Evolutionary conservation across 2,329 filamentous ascomycete genomes (phyloP), one percentile per base, ranked within the genome.

Genomic region (Neospermospora avenae): DNA sequence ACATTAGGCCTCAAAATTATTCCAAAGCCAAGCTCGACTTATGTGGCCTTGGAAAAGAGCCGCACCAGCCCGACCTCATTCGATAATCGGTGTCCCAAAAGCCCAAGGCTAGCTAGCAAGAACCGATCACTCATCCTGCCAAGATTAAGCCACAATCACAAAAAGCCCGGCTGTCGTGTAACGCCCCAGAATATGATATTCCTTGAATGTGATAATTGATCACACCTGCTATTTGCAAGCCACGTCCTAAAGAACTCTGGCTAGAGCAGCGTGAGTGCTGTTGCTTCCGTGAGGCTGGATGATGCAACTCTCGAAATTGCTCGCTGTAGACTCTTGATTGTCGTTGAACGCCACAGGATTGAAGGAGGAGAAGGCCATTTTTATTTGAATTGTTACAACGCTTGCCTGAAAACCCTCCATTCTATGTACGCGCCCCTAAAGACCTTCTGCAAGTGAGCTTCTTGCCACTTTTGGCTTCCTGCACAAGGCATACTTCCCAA

Each of bases 361-460:
- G n/a, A n/a, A n/a, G n/a, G n/a, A n/a, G n/a, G n/a, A n/a, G n/a
- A n/a, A n/a, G n/a, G n/a, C n/a, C n/a, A n/a, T n/a, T n/a, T n/a
- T n/a, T n/a, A n/a, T n/a, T n/a, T n/a, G n/a, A n/a, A n/a, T n/a
- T n/a, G n/a, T n/a, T n/a, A n/a, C n/a, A n/a, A n/a, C n/a, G n/a
- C n/a, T 10, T 10, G 28, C 28, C 28, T 6, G 11, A 31, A 31
- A 5, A 31, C 2, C 5, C 11, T 31, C 28, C 2, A 31, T n/a
- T n/a, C 28, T 31, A 31, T 10, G 11, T 10, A 31, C 6, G 28
- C 28, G 28, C 28, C 11, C 28, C 28, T 10, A 31, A 31, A 31
- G 6, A 31, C 28, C 28, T 31, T 31, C n/a, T 18, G 10, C 11
- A n/a, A 10, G 10, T 42, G 59, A 61, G 59, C 49, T 51, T 61